Percentiles rank a stretch among this genome's conserved stretches.
phyloP scores from a whole-genome alignment of 2,329 filamentous ascomycete species.

The Aspergillus caelatus region DNA sequence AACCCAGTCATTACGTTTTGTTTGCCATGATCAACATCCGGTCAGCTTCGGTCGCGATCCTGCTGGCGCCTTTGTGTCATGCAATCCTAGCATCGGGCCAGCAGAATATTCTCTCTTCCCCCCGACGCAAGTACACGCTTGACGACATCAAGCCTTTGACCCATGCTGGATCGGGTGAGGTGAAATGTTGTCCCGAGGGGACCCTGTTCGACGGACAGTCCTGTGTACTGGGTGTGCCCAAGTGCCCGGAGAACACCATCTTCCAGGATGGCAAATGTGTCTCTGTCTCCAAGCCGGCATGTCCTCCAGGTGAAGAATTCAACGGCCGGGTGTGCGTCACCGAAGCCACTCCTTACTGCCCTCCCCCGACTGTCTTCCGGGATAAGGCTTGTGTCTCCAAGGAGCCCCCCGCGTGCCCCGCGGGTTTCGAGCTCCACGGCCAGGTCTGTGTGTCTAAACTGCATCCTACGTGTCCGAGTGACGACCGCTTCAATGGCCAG shows the following conservation, averaged over 20 bases:
- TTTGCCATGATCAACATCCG: background rate
- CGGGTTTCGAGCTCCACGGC: background rate
- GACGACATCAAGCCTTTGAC: background rate
- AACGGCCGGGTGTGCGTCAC: background rate
- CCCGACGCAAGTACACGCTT: background rate
- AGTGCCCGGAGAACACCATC: background rate
- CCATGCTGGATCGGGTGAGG: background rate
- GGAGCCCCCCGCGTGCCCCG: background rate
- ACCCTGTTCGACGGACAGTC: background rate
- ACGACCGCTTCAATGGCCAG: background rate
- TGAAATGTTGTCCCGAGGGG: background rate
- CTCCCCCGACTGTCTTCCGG: background rate
- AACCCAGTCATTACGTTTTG: background rate
- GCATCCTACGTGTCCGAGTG: background rate
- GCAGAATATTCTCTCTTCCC: background rate
- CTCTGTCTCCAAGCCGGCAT: background rate
- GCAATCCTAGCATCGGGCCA: background rate
- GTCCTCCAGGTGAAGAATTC: background rate
- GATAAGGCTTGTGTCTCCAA: background rate
- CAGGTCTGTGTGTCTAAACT: background rate
- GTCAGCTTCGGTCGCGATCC: slow-evolving; percentile 18
- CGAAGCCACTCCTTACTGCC: background rate
- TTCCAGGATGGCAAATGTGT: background rate
- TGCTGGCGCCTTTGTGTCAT: background rate
- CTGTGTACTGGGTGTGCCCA: background rate